These are phyloP conservation scores for Sporothrix curviconia DNA, from an alignment of 2,329 filamentous ascomycete species.

Conservation along the genomic window DNA sequence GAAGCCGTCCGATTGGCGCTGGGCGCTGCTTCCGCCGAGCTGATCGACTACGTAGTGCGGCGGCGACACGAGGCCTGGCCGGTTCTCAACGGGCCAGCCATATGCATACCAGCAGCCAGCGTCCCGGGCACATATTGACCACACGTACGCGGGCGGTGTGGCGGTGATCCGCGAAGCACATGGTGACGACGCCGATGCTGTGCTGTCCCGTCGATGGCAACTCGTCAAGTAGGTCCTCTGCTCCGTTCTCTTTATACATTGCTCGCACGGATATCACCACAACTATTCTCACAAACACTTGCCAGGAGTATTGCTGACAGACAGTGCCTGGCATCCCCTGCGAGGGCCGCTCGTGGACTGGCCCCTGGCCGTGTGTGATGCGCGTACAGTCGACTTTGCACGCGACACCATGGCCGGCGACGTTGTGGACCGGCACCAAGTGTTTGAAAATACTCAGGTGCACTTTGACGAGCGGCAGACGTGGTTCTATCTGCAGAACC, in stretches of 20 bases:
- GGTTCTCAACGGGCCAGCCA: slow-evolving; percentile 16
- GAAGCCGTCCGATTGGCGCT: slow-evolving; percentile 10
- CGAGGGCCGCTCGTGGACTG: slow-evolving; percentile 21
- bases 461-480: slow-evolving; percentile 17
- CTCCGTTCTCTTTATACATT: neutral
- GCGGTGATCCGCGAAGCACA: slow-evolving; percentile 50
- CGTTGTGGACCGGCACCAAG: slow-evolving; percentile 19
- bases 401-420: slow-evolving; percentile 21
- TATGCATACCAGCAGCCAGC: slow-evolving; percentile 18
- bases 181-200: slow-evolving; percentile 1
- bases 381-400: slow-evolving; percentile 19
- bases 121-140: slow-evolving; percentile 18
- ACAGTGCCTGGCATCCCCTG: slow-evolving; percentile 22
- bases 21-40: slow-evolving; percentile 17
- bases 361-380: slow-evolving; percentile 22
- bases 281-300: too few species aligned
- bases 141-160: slow-evolving; percentile 35
- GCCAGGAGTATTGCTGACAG: neutral
- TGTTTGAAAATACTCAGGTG: slow-evolving; percentile 22
- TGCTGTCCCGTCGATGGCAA: slow-evolving; percentile 11
- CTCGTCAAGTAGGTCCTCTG: slow-evolving; percentile 13
- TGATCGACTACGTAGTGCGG: slow-evolving; percentile 20
- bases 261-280: too few species aligned
- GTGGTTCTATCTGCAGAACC: slow-evolving; percentile 21
- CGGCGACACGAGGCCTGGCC: slow-evolving; percentile 17